Conservation (phyloP, 2,329 filamentous ascomycete species). For the Pseudogymnoascus sp. region DNA sequence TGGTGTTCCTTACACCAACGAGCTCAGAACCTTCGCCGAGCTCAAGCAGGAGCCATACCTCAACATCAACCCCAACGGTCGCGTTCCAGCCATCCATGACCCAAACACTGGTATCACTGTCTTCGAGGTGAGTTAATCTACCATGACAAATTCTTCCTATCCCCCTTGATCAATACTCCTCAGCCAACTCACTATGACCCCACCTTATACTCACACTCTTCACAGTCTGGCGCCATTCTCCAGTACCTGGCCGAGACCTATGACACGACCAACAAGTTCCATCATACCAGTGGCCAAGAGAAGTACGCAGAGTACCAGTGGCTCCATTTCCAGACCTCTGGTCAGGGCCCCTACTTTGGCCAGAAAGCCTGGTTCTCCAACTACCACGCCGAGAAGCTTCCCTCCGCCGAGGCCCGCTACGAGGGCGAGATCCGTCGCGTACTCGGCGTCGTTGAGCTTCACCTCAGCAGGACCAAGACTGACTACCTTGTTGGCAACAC, state of each 20-base stretch:
- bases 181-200: background rate
- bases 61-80: constrained; percentile 22
- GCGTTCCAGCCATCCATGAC: constrained; percentile 28
- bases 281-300: constrained; percentile 27
- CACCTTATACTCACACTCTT: background rate
- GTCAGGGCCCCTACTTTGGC: constrained; percentile 37
- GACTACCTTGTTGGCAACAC: constrained; percentile 34
- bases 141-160: background rate
- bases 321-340: constrained; percentile 33
- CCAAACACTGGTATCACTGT: constrained; percentile 35
- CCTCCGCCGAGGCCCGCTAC: constrained; percentile 38
- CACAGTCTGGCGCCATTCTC: constrained; percentile 34
- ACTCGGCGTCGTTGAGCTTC: constrained; percentile 34
- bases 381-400: constrained; percentile 34
- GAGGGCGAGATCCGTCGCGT: constrained; percentile 31
- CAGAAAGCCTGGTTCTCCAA: constrained; percentile 28
- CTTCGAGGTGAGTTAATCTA: constrained; percentile 29
- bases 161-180: background rate
- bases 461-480: constrained; percentile 26
- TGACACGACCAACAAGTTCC: constrained; percentile 32
- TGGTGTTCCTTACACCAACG: constrained; percentile 32
- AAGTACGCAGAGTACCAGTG: constrained; percentile 31
- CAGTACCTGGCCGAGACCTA: constrained; percentile 35
- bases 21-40: constrained; percentile 28
- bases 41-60: constrained; percentile 33